A percentile compares a stretch with the other conserved stretches of the same genome.
These are phyloP conservation scores for Rhododendron griersonianum DNA, from an alignment of 148 eudicot species.

Conservation along the genomic window DNA sequence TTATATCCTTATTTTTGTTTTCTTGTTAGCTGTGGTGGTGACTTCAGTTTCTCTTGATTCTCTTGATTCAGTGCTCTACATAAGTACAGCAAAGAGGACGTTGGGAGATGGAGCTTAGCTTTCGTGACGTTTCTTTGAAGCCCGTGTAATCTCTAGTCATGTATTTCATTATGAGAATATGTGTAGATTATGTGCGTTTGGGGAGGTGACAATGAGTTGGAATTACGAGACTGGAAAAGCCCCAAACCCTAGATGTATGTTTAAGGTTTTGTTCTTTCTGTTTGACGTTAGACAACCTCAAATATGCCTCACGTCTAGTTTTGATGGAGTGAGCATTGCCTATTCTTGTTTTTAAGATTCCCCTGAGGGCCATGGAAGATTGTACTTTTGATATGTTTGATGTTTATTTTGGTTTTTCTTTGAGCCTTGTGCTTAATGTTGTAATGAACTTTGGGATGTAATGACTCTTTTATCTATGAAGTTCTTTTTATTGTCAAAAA, in stretches of 20 bases:
- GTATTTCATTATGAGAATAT: not conserved
- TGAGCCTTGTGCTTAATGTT: no score
- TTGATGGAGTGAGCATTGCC: not conserved
- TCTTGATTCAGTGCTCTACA: slow-evolving; percentile 73
- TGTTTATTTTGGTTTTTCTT: no score
- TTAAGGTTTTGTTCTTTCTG: not conserved
- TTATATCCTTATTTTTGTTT: not conserved
- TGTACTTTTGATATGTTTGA: no score
- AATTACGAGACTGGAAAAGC: not conserved
- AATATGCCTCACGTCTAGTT: not conserved
- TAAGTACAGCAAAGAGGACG: slow-evolving; percentile 87
- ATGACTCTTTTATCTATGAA: no score
- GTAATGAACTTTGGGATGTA: no score
- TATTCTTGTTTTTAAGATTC: not conserved
- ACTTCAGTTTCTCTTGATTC: not conserved
- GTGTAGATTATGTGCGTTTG: slow-evolving; percentile 1
- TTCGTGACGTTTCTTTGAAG: not conserved
- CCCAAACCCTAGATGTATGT: slow-evolving; percentile 2
- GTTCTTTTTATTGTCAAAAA: no score
- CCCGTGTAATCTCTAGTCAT: not conserved
- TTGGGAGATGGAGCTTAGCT: slow-evolving; percentile 73
- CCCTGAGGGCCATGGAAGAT: no score
- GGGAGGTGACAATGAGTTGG: not conserved
- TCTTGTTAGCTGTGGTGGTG: not conserved
- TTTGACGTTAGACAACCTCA: not conserved